Percentiles rank a stretch among this genome's conserved stretches.
These are phyloP conservation scores for Cinnamomum micranthum DNA, from an alignment of 164 flowering plant species.

Conservation along the genomic window DNA sequence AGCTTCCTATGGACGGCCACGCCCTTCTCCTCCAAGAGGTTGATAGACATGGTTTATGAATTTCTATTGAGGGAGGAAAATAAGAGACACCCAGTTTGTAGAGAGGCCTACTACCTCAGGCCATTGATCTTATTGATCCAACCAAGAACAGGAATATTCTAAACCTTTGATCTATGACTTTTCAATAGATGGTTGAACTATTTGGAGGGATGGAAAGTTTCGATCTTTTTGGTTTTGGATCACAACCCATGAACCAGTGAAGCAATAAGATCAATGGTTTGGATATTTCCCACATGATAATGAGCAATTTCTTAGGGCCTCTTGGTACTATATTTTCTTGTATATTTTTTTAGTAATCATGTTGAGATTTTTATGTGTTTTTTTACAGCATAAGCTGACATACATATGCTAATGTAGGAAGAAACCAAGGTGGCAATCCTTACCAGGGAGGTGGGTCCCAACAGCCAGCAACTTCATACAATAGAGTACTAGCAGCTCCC, in stretches of 20 bases:
- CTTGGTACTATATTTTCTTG: background rate
- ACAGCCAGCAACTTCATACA: constrained; percentile 5
- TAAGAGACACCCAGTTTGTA: background rate
- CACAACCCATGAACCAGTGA: no score
- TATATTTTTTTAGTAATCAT: background rate
- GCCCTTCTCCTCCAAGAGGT: constrained; percentile 90
- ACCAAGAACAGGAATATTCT: background rate
- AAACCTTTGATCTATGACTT: background rate
- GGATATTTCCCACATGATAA: background rate
- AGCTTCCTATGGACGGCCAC: constrained; percentile 80
- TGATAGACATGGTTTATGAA: background rate
- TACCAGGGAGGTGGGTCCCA: constrained; percentile 31
- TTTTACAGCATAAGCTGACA: background rate
- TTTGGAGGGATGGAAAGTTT: background rate
- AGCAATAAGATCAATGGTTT: background rate
- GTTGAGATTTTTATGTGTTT: background rate
- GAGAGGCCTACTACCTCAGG: background rate
- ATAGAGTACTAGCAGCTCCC: constrained; percentile 6
- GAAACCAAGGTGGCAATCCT: constrained; percentile 40
- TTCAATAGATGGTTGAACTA: background rate
- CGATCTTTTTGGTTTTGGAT: no score
- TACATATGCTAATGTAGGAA: background rate
- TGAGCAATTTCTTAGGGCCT: background rate
- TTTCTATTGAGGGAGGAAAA: background rate
- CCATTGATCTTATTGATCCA: background rate